Evolutionary conservation across 441 rosid genomes (phyloP).

Genomic region (Syzygium malaccense): DNA sequence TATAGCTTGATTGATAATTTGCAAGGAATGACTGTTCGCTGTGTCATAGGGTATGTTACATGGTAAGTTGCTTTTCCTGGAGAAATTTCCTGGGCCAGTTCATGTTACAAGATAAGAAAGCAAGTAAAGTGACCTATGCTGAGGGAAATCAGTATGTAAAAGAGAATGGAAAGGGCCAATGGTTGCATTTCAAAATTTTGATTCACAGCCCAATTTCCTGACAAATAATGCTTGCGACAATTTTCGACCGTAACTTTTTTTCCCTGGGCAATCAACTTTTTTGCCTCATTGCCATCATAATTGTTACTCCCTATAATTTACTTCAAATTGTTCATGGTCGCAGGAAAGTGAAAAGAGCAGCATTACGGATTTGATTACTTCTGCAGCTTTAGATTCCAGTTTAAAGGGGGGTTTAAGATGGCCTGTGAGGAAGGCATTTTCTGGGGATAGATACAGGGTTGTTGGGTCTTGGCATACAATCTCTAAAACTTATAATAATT

Average conservation of each 20-base stretch:
- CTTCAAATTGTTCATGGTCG: background rate
- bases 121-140: background rate
- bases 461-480: constrained; percentile 42
- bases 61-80: background rate
- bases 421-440: constrained; percentile 34
- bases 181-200: background rate
- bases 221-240: background rate
- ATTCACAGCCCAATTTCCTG: background rate
- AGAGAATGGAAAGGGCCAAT: background rate
- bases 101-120: background rate
- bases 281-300: background rate
- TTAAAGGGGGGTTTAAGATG: constrained; percentile 66
- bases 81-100: background rate
- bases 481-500: constrained; percentile 20
- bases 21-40: background rate
- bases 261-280: background rate
- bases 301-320: background rate
- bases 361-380: constrained; percentile 31
- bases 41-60: background rate
- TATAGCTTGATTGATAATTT: background rate
- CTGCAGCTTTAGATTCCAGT: constrained; percentile 46
- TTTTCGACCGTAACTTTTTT: background rate
- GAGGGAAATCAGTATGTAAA: background rate
- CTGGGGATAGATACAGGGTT: constrained; percentile 33
- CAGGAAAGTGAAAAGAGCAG: constrained; percentile 46